A percentile compares a stretch with the other conserved stretches of the same genome.
These are phyloP conservation scores for Trichoderma parareesei DNA, from an alignment of 495 filamentous ascomycete genomes.

Conservation along the genomic window DNA sequence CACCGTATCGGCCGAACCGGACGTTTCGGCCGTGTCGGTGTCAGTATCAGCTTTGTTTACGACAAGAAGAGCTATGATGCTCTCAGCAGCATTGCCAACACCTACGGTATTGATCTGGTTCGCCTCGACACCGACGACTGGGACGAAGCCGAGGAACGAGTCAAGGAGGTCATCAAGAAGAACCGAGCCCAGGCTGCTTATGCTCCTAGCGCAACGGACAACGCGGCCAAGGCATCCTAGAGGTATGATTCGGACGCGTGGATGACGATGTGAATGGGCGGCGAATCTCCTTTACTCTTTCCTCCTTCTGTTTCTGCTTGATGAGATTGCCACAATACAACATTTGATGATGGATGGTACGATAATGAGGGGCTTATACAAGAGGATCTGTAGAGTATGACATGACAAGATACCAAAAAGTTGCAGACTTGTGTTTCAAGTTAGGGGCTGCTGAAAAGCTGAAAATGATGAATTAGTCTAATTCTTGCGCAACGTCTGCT, in stretches of 20 bases:
- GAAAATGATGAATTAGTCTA: neutral
- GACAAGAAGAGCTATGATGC: constrained; percentile 67
- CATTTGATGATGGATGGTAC: neutral
- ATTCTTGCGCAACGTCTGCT: neutral
- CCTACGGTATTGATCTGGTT: constrained; percentile 51
- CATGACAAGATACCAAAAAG: constrained; percentile 6
- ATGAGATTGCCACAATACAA: neutral
- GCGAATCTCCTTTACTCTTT: neutral
- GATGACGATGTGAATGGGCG: constrained; percentile 4
- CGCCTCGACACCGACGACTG: constrained; percentile 57
- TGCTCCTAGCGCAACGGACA: constrained; percentile 28
- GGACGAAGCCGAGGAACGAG: constrained; percentile 73
- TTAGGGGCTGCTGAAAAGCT: neutral
- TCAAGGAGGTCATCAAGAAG: constrained; percentile 79
- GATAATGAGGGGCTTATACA: constrained; percentile 4
- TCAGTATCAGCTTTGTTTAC: constrained; percentile 84
- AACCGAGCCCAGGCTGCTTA: constrained; percentile 58
- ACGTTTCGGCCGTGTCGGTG: constrained; percentile 94
- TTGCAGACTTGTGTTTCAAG: neutral
- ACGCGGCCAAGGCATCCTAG: constrained; percentile 1
- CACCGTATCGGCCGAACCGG: constrained; percentile 97
- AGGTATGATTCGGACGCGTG: neutral
- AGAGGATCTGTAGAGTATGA: constrained; percentile 2
- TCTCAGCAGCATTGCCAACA: constrained; percentile 65
- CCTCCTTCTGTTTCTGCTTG: neutral